Evolutionary conservation across 2,329 filamentous ascomycete species (phyloP).

Genomic region (Sporothrix sp.): DNA sequence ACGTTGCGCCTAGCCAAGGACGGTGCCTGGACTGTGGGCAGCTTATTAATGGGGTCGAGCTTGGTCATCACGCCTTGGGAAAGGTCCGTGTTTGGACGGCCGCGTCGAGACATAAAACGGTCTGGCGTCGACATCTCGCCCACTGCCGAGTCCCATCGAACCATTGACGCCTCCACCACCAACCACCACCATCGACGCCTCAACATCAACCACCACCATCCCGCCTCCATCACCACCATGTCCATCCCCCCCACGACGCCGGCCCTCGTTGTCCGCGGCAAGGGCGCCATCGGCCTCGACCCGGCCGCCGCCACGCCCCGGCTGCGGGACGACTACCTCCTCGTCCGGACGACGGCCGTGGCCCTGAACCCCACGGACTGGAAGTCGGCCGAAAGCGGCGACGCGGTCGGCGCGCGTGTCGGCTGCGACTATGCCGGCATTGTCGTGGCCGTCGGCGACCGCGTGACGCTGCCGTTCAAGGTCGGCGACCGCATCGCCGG

Average conservation of each 20-base stretch:
- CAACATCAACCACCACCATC: background rate
- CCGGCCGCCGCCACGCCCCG: slow-evolving; percentile 19
- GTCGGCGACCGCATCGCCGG: slow-evolving; percentile 40
- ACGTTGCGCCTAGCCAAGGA: too few species aligned
- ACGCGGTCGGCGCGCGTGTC: slow-evolving; percentile 9
- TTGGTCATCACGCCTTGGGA: too few species aligned
- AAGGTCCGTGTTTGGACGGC: too few species aligned
- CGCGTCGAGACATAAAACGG: too few species aligned
- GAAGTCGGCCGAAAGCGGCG: slow-evolving; percentile 18
- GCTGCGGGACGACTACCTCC: slow-evolving; percentile 22
- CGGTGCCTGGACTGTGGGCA: too few species aligned
- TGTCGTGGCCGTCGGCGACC: slow-evolving; percentile 35
- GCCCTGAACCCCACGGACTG: slow-evolving; percentile 25
- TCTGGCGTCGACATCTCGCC: too few species aligned
- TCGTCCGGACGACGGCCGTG: slow-evolving; percentile 21
- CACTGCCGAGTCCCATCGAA: too few species aligned
- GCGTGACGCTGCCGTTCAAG: slow-evolving; percentile 33
- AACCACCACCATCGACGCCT: background rate
- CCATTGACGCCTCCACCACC: too few species aligned
- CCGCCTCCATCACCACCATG: slow-evolving; percentile 5
- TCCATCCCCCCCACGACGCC: slow-evolving; percentile 17
- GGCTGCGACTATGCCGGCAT: slow-evolving; percentile 39
- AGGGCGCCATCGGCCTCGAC: slow-evolving; percentile 18
- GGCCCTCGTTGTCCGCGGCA: slow-evolving; percentile 20
- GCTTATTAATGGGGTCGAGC: too few species aligned